These are phyloP conservation scores for Magnaporthiopsis rhizophila DNA, from an alignment of 2,329 filamentous ascomycete species.

Conservation along the genomic window DNA sequence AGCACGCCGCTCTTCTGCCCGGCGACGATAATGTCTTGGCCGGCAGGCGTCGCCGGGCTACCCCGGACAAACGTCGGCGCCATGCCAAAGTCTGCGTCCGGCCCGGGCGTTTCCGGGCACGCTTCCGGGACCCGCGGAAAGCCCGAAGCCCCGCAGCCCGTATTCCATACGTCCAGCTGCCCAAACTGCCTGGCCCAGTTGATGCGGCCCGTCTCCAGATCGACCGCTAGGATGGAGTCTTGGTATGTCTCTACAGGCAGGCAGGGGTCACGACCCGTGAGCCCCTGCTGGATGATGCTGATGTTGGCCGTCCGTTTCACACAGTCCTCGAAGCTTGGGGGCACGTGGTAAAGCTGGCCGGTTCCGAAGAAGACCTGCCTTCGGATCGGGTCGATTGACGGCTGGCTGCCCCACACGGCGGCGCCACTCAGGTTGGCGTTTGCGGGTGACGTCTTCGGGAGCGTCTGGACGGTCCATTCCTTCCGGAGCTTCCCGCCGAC, in stretches of 20 bases:
- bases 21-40: conserved; percentile 19
- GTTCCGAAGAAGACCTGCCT: conserved; percentile 22
- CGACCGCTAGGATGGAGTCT: conserved; percentile 21
- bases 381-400: conserved; percentile 20
- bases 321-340: conserved; percentile 16
- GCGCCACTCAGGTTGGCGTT: conserved; percentile 14
- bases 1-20: conserved; percentile 24
- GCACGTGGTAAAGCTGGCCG: conserved; percentile 22
- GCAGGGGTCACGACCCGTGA: conserved; percentile 12
- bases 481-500: conserved; percentile 13
- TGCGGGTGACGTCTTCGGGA: conserved; percentile 11
- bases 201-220: conserved; percentile 14
- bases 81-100: conserved; percentile 18
- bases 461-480: conserved; percentile 15
- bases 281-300: conserved; percentile 4
- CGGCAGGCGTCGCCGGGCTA: conserved; percentile 9
- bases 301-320: conserved; percentile 11
- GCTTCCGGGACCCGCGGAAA: conserved; percentile 7
- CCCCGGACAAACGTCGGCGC: conserved; percentile 20
- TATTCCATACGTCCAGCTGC: conserved; percentile 16
- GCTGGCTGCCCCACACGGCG: conserved; percentile 23
- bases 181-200: conserved; percentile 20
- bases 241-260: conserved; percentile 18
- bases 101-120: conserved; percentile 12
- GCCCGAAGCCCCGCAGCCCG: conserved; percentile 12